Evolutionary conservation across 1,139 yeast genomes (phyloP), one percentile per base, ranked within the genome.

Genomic region (Lodderomyces oxycetoniae): DNA sequence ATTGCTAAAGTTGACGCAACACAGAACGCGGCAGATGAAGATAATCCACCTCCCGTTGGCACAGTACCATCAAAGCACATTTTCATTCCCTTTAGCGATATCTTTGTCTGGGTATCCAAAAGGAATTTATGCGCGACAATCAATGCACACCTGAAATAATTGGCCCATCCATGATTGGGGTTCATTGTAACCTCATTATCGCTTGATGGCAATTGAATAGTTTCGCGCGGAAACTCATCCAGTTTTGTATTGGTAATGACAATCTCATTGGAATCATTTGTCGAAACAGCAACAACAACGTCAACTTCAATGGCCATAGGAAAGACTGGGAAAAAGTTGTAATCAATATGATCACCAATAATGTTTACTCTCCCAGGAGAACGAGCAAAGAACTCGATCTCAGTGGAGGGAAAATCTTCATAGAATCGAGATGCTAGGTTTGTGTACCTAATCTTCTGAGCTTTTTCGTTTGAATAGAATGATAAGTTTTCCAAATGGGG

Each of bases 291-390:
- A 11, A 80, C 86, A 32, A 79, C 57, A 42, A 80, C 74, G 49
- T 80, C 88, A 13, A 66, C 70, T 37, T 77, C 82, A 31, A 80
- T 76, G 6, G 89, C 87, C 80, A 81, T 74, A n/a, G 89, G 89
- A 46, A 81, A 64, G 11, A 78, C 84, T 3, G 85, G 70, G 50
- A 77, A 81, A 50, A 71, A 70, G 41, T 77, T 74, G 52, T 80
- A 81, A 58, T 81, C 89, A 38, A 81, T 75, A 51, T 81, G 89
- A 45, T 81, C 89, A 26, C 89, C 89, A 41, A 81, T 78, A 42
- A 81, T 60, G 53, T 81, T 81, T 39, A 81, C 89, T 48, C 89
- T 62, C 26, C 89, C 89, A 3, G 89, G 89, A 12, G 85, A 73
- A 39, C 88, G 66, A 27, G 79, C 62, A 30, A 74, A 53, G 46